Evolutionary conservation across 805 yeast genomes (phyloP).

Genomic region (Cyberlindnera euphorbiae): DNA sequence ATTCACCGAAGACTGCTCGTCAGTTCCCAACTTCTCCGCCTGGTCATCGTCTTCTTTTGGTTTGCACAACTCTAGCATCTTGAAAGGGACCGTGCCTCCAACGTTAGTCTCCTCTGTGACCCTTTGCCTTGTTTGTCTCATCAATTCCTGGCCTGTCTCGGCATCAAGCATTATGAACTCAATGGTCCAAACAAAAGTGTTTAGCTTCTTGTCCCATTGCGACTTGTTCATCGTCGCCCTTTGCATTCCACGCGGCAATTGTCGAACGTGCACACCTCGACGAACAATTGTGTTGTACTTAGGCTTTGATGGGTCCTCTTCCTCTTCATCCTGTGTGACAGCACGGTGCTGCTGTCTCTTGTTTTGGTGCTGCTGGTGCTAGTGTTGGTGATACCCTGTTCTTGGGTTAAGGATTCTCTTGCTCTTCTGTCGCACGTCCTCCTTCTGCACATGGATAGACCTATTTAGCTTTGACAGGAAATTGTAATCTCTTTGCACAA

Average conservation of each 20-base stretch:
- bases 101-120: slow-evolving; percentile 30
- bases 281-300: slow-evolving; percentile 29
- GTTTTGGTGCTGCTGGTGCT: slow-evolving; percentile 14
- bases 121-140: slow-evolving; percentile 34
- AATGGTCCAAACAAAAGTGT: slow-evolving; percentile 70
- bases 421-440: slow-evolving; percentile 42
- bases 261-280: slow-evolving; percentile 62
- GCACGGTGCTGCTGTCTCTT: slow-evolving; percentile 19
- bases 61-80: slow-evolving; percentile 14
- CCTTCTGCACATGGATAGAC: slow-evolving; percentile 50
- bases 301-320: slow-evolving; percentile 1
- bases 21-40: too few relatives aligned
- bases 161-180: slow-evolving; percentile 56
- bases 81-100: slow-evolving; percentile 28
- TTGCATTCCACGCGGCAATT: slow-evolving; percentile 71
- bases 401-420: slow-evolving; percentile 34
- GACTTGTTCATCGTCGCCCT: slow-evolving; percentile 60
- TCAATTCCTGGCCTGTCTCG: slow-evolving; percentile 23
- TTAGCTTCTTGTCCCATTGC: slow-evolving; percentile 59
- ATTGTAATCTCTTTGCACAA: slow-evolving; percentile 76
- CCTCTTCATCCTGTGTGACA: slow-evolving; percentile 7
- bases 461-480: slow-evolving; percentile 61
- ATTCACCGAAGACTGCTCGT: too few relatives aligned
- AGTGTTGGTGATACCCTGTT: slow-evolving; percentile 3
- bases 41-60: slow-evolving; percentile 17